Evolutionary conservation across 2,329 filamentous ascomycete genomes (phyloP), one percentile per base, ranked within the genome.

Genomic region (Alternaria gansuensis): DNA sequence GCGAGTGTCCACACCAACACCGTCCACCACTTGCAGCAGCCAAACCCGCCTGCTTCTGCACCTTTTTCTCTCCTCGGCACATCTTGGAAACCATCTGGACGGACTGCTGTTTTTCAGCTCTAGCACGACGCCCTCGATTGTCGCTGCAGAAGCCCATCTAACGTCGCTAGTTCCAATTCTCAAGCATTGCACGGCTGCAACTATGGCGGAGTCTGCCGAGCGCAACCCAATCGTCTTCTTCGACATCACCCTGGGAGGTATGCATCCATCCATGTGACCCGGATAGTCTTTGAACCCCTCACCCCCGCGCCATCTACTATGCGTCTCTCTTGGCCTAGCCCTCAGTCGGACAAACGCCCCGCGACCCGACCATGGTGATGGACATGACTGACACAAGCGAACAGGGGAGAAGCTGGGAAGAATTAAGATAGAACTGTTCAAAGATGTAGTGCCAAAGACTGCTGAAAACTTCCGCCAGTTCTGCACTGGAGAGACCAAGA

Each of bases 381-480:
- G 62, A 17, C 17, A 17, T 17, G 17, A 60, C 72, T 75, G 62
- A 75, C 63, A 63, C 62, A 58, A 63, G 48, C 55, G 48, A 34
- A 31, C 59, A 77, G 74, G 75, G 14, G 75, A 77, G 66, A 74
- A 74, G 62, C 58, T 77, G 48, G 75, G 75, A 9, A 68, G 75
- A 48, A 76, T 77, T 59, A 75, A 77, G 65, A 75, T 77, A 64
- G 74, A 97, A 79, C 87, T 99, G 62, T 97, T 95, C 83, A 88
- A 89, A 61, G 86, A 96, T 79, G 83, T 90, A 23, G 90, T 92
- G 0, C 93, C 93, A 64, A 89, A 89, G 71, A 98, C 95, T 8
- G 92, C 93, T 29, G 95, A 98, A 79, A 98, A 98, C 82, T 98
- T 99, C 78, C 91, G 93, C 45, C 92, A 96, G 75, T 97, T 97